These are phyloP conservation scores for Tolypocladium ovalisporum DNA, from an alignment of 2,329 filamentous ascomycete species.

Conservation along the genomic window DNA sequence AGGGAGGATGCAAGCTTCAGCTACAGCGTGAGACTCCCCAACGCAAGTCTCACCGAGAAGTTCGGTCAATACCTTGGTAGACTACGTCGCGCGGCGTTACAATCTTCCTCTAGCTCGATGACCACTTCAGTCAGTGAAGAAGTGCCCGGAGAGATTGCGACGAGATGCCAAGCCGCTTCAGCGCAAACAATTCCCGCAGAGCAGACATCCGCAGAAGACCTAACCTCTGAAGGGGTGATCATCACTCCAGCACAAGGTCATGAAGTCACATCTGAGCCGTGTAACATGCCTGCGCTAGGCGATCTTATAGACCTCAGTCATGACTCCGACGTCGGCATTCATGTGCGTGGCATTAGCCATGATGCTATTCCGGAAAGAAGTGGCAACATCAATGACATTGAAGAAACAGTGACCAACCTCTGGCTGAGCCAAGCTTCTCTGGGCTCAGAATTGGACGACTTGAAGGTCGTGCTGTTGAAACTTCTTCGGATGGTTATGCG, in stretches of 20 bases:
- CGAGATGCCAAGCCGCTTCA: neutral
- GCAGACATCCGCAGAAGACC: too few species aligned
- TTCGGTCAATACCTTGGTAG: constrained; percentile 7
- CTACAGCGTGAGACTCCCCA: constrained; percentile 10
- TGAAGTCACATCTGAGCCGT: too few species aligned
- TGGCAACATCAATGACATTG: constrained; percentile 12
- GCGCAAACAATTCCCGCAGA: neutral
- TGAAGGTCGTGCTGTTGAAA: constrained; percentile 10
- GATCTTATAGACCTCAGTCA: too few species aligned
- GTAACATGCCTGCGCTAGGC: too few species aligned
- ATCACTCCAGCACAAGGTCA: too few species aligned
- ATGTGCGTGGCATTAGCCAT: too few species aligned
- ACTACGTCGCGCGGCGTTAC: constrained; percentile 5
- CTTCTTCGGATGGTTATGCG: constrained; percentile 11
- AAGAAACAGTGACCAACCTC: constrained; percentile 13
- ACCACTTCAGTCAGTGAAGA: neutral
- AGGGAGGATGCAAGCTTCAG: neutral
- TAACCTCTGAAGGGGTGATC: too few species aligned
- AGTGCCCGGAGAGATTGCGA: too few species aligned
- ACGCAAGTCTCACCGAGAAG: constrained; percentile 3
- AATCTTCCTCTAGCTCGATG: neutral
- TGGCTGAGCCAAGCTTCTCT: constrained; percentile 15
- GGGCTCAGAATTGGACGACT: constrained; percentile 9
- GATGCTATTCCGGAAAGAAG: too few species aligned
- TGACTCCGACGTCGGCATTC: too few species aligned